phyloP scores from a whole-genome alignment of 495 filamentous ascomycete genomes.

The Tirmania nivea region DNA sequence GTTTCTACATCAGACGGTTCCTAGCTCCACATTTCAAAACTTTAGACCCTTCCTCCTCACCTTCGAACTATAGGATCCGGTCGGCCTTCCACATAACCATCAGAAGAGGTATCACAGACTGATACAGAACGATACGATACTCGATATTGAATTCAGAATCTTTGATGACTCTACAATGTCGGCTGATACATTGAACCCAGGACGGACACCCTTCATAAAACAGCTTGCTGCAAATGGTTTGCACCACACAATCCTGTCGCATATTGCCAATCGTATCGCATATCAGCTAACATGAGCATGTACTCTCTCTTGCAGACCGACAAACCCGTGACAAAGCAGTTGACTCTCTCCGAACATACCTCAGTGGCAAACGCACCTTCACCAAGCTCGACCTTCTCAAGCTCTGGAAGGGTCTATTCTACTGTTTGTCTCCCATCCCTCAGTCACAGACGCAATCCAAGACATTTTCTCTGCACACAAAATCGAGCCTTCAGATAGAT shows the following conservation, averaged over 20 bases:
- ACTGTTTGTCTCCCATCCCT: constrained; percentile 31
- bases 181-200: too few species aligned
- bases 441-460: not conserved
- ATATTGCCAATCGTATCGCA: not conserved
- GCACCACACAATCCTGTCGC: not conserved
- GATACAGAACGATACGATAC: too few species aligned
- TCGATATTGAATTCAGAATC: too few species aligned
- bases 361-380: constrained; percentile 44
- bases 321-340: constrained; percentile 64
- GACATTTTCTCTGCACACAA: constrained; percentile 1
- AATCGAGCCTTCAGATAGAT: constrained; percentile 17
- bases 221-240: constrained; percentile 57
- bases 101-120: too few species aligned
- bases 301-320: constrained; percentile 51
- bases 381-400: constrained; percentile 60
- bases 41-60: too few species aligned
- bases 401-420: constrained; percentile 94
- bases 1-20: too few species aligned
- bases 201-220: constrained; percentile 38
- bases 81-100: too few species aligned
- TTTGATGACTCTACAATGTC: too few species aligned
- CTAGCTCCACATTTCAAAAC: too few species aligned
- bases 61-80: too few species aligned
- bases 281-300: not conserved
- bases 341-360: constrained; percentile 54